Base-by-base conservation (phyloP, 1,284 basidiomycete species). In the Cyathus olla region DNA sequence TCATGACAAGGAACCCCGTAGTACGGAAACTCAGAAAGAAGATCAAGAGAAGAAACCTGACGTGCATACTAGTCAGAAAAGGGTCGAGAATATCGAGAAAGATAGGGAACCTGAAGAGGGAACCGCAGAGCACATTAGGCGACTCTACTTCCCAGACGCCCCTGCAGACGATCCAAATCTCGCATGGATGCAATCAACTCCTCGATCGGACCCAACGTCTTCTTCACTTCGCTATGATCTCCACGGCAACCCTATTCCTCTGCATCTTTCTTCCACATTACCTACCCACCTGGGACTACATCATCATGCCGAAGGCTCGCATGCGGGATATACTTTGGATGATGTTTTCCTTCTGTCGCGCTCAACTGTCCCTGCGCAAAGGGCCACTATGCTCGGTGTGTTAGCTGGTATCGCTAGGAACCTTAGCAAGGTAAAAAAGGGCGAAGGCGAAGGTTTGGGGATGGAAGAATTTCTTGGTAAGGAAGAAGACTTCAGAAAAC, bases 211-310 rank as follows among this genome's bases (percentile, higher is more conserved):
- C 6, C 51, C 70, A 3, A 46, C 70, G 3, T 67, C 73, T 1
- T 68, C 78, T 13, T 68, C 76, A 8, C 75, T 88, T 26, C 87
- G 94, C 2, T 96, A 96, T 71, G 92, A 96, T 73, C 84, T 96
- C 2, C 82, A 85, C 0, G 95, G 95, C 5, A 80, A 78, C 4
- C 85, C 87, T 0, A 90, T 97, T 19, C 81, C 91, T 0, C 62
- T 79, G 0, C 73, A 82, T 1, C 63, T 87, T 2, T 85, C 87
- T 2, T 73, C 80, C 0, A 80, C 80, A 2, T 77, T 96, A 4
- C 95, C 95, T 0, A 91, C 92, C 0, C 90, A 95, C 76, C 84
- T 95, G 2, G 96, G 96, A 1, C 81, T 98, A 24, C 96, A 98
- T 75, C 96, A 98, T 74, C 96, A 98, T 62, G 89, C 94, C 0